Base-by-base conservation (phyloP, 202 grass and related monocot species). In the Carex sylvatica region DNA sequence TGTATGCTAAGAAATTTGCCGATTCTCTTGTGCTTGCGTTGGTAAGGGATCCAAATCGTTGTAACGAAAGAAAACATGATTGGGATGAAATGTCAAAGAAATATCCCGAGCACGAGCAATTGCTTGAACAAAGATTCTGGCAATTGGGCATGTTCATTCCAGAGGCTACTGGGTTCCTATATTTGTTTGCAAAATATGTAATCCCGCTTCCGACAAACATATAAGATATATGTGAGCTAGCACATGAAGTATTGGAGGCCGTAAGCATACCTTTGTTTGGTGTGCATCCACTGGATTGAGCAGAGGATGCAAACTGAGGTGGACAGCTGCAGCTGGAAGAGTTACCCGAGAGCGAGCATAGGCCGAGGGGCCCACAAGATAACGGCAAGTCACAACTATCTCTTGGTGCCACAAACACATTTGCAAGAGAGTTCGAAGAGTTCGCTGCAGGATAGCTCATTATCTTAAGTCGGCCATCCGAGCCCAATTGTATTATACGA, bases 181-280 rank as follows among this genome's bases (percentile, higher is more conserved):
- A 98, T 74, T 80, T 98, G 54, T 82, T 93, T 42, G 78, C 86
- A 70, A 93, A 93, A 89, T 98, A 94, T 64, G 84, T 59, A 1
- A 84, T 80, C 54, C 74, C 87, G 11, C 79, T 75, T 4, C 52
- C 70, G 20, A 93, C 85, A 59, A 71, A 77, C 46, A 90, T 13
- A 79, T 98, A 98, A 2, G 87, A 86, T 26, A 67, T 73, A 26
- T 73, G 4, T 7, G 15, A 51, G 35, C 59, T 86, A 22, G 9
- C 18, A 83, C 87, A 92, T 40, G 64, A 83, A 42, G 44, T 68
- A 51, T 70, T 86, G 24, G 92, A 86, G 52, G 88, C 75, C 16
- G 87, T 72, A 36, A 76, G 30, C 2, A 86, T 87, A 61, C 86
- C 90, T 28, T 88, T 86, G 62, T 81, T 86, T 65, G 90, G 95